Evolutionary conservation across 352 stramenopile species (phyloP).

Genomic region (Plasmopara viticola): DNA sequence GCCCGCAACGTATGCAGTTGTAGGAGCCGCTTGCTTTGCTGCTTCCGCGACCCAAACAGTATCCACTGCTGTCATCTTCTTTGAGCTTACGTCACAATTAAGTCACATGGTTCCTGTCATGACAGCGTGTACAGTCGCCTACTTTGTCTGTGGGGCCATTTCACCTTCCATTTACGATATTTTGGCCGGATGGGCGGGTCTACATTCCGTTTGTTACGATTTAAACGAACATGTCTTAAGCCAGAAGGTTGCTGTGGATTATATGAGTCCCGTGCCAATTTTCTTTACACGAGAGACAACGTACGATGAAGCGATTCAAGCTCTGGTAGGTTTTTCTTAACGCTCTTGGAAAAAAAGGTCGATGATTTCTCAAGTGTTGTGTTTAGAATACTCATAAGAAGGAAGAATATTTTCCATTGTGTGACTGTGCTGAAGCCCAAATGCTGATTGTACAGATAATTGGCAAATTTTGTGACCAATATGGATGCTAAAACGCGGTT

Average conservation of each 20-base stretch:
- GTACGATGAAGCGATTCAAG: constrained; percentile 63
- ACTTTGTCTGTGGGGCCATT: constrained; percentile 75
- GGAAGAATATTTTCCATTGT: constrained; percentile 77
- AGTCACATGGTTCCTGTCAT: constrained; percentile 85
- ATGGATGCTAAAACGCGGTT: background rate
- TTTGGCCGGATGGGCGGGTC: too few relatives aligned
- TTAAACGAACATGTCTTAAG: constrained; percentile 18
- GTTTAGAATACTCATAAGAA: constrained; percentile 62
- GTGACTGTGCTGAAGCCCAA: constrained; percentile 44
- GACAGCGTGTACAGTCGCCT: constrained; percentile 75
- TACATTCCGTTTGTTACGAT: too few relatives aligned
- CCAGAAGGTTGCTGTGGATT: constrained; percentile 60
- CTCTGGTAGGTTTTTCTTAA: constrained; percentile 34
- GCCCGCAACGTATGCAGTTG: constrained; percentile 55
- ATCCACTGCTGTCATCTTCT: too few relatives aligned
- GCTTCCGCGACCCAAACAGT: too few relatives aligned
- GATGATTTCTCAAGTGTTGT: background rate
- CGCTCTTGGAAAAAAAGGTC: too few relatives aligned
- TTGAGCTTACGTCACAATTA: constrained; percentile 26
- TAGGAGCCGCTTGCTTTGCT: too few relatives aligned
- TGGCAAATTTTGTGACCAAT: background rate
- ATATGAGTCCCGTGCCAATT: constrained; percentile 52
- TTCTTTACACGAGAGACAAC: constrained; percentile 73
- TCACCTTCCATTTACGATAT: constrained; percentile 50
- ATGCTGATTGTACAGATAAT: constrained; percentile 37